These are phyloP conservation scores for Parascedosporium putredinis DNA, from an alignment of 2,329 filamentous ascomycete species.

Conservation along the genomic window DNA sequence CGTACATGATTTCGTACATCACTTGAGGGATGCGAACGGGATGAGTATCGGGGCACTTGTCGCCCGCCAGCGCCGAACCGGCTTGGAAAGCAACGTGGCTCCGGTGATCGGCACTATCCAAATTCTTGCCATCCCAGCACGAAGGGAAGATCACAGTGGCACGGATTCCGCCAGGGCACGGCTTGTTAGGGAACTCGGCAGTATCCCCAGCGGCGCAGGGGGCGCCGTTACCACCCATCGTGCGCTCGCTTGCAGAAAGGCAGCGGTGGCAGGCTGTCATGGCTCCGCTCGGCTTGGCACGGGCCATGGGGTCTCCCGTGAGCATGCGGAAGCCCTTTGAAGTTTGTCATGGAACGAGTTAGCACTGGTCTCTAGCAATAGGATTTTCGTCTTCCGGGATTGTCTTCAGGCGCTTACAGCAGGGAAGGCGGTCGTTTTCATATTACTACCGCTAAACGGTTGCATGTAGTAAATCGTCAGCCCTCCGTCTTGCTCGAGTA, in stretches of 20 bases:
- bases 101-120: constrained; percentile 8
- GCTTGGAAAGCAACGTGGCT: constrained; percentile 7
- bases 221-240: constrained; percentile 31
- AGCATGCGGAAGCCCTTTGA: constrained; percentile 35
- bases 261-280: constrained; percentile 27
- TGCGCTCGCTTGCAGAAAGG: constrained; percentile 7
- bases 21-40: constrained; percentile 9
- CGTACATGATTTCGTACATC: constrained; percentile 12
- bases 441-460: constrained; percentile 16
- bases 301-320: constrained; percentile 28
- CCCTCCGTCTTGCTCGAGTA: constrained; percentile 31
- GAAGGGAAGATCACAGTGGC: constrained; percentile 40
- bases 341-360: not conserved
- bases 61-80: constrained; percentile 20
- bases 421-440: constrained; percentile 14
- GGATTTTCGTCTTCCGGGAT: not conserved
- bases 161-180: constrained; percentile 40
- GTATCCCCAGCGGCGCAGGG: constrained; percentile 38
- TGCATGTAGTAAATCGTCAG: constrained; percentile 32
- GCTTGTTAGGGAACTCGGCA: constrained; percentile 34
- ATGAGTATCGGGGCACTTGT: constrained; percentile 10
- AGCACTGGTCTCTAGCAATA: not conserved
- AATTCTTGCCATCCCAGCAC: constrained; percentile 19
- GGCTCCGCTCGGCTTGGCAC: constrained; percentile 24
- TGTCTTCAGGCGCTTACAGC: constrained; percentile 21